These are phyloP conservation scores for Albugo laibachii DNA, from an alignment of 352 stramenopile species.

Conservation along the genomic window DNA sequence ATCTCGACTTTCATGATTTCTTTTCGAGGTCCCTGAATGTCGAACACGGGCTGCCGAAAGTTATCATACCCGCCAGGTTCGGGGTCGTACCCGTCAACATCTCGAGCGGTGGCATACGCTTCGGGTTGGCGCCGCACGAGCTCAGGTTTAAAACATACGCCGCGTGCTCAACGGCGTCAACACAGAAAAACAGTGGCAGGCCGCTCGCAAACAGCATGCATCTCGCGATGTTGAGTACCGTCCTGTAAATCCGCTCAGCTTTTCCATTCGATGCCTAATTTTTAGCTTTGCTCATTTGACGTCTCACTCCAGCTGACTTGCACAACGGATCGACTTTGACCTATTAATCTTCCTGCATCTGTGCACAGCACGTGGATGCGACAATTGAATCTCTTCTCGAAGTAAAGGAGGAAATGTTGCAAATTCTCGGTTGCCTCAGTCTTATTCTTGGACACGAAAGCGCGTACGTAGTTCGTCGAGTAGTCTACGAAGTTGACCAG, in stretches of 20 bases:
- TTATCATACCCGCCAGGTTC: not conserved
- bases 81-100: not conserved
- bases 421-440: not conserved
- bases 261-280: not conserved
- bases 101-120: not conserved
- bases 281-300: not conserved
- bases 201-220: not conserved
- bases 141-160: too few relatives aligned
- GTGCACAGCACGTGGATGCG: not conserved
- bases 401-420: not conserved
- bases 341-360: not conserved
- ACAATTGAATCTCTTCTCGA: not conserved
- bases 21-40: not conserved
- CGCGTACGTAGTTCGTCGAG: not conserved
- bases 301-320: not conserved
- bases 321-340: not conserved
- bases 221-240: not conserved
- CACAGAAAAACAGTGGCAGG: not conserved
- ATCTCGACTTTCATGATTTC: too few relatives aligned
- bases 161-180: not conserved
- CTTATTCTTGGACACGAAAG: not conserved
- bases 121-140: not conserved
- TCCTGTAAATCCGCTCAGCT: not conserved
- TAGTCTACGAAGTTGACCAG: not conserved
- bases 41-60: constrained; percentile 1